Evolutionary conservation across 225 moss, liverwort and hornwort species (phyloP).

Genomic region (Marchantia polymorpha): DNA sequence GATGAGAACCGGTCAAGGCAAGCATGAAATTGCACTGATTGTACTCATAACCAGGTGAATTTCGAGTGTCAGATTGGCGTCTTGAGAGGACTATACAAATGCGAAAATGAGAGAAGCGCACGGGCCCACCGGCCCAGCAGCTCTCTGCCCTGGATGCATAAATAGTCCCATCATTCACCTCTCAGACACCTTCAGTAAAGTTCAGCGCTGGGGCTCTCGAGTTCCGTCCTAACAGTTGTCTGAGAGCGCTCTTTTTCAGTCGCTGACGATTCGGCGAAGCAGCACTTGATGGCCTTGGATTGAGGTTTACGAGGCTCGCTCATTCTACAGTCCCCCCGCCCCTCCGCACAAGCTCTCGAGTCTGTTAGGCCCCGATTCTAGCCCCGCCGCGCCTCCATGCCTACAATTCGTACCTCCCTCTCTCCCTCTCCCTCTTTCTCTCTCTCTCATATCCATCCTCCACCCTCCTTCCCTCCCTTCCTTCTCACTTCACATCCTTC

Average conservation of each 20-base stretch:
- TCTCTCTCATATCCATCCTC: not conserved
- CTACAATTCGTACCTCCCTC: not conserved
- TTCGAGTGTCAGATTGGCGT: slow-evolving; percentile 13
- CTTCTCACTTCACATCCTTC: not conserved
- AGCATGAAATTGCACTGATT: slow-evolving; percentile 8
- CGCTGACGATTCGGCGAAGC: slow-evolving; percentile 7
- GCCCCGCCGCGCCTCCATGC: not conserved
- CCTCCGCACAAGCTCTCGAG: not conserved
- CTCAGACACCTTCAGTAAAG: slow-evolving; percentile 1
- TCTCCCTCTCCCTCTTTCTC: not conserved
- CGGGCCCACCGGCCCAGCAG: not conserved
- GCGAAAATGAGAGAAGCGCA: slow-evolving; percentile 1
- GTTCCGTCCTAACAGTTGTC: not conserved
- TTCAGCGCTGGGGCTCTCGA: slow-evolving; percentile 5
- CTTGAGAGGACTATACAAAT: slow-evolving; percentile 3
- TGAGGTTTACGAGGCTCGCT: slow-evolving; percentile 1
- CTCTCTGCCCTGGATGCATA: slow-evolving; percentile 4
- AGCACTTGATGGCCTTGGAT: slow-evolving; percentile 6
- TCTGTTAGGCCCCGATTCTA: not conserved
- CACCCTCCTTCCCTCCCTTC: not conserved
- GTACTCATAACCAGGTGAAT: slow-evolving; percentile 16
- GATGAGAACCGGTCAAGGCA: slow-evolving; percentile 1
- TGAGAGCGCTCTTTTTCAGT: slow-evolving; percentile 4
- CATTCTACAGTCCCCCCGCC: not conserved
- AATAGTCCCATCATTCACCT: slow-evolving; percentile 15